Evolutionary conservation across 768 basidiomycete species (phyloP).

Genomic region (Dendrothele bispora): DNA sequence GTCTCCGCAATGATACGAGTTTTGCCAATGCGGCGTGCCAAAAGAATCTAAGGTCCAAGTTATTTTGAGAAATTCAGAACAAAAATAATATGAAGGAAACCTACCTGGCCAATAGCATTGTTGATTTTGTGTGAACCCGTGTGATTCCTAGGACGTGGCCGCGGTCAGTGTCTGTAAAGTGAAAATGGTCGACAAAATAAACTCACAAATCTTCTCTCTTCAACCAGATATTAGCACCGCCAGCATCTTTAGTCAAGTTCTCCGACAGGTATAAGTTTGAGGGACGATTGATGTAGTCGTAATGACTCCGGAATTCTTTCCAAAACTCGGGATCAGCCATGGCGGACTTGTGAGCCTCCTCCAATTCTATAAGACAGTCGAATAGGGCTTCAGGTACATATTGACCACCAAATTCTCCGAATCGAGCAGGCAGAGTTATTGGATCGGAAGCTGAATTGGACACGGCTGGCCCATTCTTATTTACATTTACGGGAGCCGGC

Average conservation of each 20-base stretch:
- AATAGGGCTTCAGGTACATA: constrained; percentile 97
- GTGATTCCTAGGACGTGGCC: constrained; percentile 77
- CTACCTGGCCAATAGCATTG: constrained; percentile 93
- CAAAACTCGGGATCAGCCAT: constrained; percentile 87
- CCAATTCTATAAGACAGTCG: constrained; percentile 87
- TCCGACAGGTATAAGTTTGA: constrained; percentile 90
- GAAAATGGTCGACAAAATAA: constrained; percentile 8
- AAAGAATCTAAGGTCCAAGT: constrained; percentile 65
- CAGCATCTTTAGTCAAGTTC: constrained; percentile 84
- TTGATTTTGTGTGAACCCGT: constrained; percentile 99
- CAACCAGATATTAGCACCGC: constrained; percentile 96
- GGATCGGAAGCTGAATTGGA: constrained; percentile 32
- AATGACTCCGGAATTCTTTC: constrained; percentile 87
- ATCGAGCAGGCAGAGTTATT: constrained; percentile 71
- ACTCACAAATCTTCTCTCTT: constrained; percentile 91
- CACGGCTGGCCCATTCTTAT: constrained; percentile 25
- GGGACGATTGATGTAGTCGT: constrained; percentile 93
- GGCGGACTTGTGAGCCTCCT: constrained; percentile 87
- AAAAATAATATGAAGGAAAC: constrained; percentile 13
- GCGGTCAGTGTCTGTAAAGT: no score
- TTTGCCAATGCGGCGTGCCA: constrained; percentile 93
- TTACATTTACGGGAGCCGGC: constrained; percentile 29
- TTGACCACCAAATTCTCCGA: constrained; percentile 95
- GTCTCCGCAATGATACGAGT: constrained; percentile 98
- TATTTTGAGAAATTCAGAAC: not conserved